phyloP scores from a whole-genome alignment of 2,329 filamentous ascomycete genomes.

The Periconia digitata region DNA sequence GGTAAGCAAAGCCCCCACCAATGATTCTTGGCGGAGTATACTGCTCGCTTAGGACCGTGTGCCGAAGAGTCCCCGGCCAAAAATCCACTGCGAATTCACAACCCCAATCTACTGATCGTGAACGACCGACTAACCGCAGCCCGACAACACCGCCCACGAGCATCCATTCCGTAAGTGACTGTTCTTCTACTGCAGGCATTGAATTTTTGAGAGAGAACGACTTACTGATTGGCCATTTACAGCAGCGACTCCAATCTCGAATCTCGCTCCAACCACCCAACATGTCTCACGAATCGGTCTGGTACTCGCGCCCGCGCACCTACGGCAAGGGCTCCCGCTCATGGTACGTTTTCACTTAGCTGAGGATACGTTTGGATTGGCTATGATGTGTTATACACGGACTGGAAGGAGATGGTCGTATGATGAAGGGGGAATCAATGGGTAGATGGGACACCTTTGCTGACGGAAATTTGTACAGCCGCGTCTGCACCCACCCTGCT shows the following conservation, averaged over 20 bases:
- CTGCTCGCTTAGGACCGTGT: neutral
- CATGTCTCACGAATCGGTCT: slow-evolving; percentile 94
- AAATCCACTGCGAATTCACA: slow-evolving; percentile 24
- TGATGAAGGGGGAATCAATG: slow-evolving; percentile 20
- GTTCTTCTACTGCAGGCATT: neutral
- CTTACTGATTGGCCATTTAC: slow-evolving; percentile 14
- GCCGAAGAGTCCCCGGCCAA: slow-evolving; percentile 3
- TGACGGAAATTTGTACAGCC: slow-evolving; percentile 54
- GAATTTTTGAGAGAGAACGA: neutral
- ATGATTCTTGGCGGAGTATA: neutral
- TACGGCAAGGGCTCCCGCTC: slow-evolving; percentile 95
- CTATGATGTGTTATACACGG: neutral
- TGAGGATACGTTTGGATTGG: neutral
- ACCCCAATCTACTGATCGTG: slow-evolving; percentile 16
- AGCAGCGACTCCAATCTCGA: slow-evolving; percentile 26
- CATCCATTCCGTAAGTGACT: slow-evolving; percentile 28
- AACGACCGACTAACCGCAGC: slow-evolving; percentile 31
- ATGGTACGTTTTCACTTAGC: slow-evolving; percentile 67
- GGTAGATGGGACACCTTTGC: slow-evolving; percentile 17
- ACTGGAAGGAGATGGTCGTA: slow-evolving; percentile 8
- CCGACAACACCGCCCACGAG: slow-evolving; percentile 27
- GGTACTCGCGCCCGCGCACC: slow-evolving; percentile 96
- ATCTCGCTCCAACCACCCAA: slow-evolving; percentile 49
- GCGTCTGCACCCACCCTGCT: slow-evolving; percentile 89
- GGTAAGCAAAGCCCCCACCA: neutral